Conservation (phyloP, 306 rosid genomes). For the Fagus crenata region DNA sequence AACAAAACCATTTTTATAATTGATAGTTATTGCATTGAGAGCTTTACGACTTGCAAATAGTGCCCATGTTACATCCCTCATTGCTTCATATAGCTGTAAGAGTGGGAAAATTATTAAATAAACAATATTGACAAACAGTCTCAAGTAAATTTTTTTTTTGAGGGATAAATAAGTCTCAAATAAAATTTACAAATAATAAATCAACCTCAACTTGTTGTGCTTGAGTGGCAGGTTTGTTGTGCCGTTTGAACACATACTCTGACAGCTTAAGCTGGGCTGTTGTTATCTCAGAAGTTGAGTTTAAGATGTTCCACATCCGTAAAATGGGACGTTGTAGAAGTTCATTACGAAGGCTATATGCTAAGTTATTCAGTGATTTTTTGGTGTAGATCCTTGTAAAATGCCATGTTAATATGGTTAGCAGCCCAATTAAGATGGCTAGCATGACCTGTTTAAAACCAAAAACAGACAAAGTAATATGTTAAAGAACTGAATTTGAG, state of each 20-base stretch:
- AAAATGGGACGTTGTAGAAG: conserved; percentile 89
- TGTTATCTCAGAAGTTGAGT: conserved; percentile 89
- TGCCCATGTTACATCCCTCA: conserved; percentile 90
- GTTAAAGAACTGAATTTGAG: conserved; percentile 17
- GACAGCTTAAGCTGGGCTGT: conserved; percentile 86
- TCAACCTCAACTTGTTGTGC: conserved; percentile 96
- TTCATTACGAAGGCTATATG: conserved; percentile 89
- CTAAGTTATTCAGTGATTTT: conserved; percentile 74
- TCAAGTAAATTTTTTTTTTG: too few species aligned
- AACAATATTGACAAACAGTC: conserved; percentile 10
- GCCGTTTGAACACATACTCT: conserved; percentile 68
- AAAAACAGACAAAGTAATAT: neutral
- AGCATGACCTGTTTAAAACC: conserved; percentile 74
- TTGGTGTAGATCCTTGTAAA: conserved; percentile 86
- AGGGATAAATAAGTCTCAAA: neutral
- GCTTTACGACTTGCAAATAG: conserved; percentile 85
- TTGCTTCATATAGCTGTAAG: conserved; percentile 86
- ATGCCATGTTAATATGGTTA: conserved; percentile 96
- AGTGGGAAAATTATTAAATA: conserved; percentile 29
- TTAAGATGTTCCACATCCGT: conserved; percentile 95
- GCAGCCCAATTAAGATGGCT: conserved; percentile 87
- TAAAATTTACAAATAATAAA: neutral
- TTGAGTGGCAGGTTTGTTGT: conserved; percentile 73
- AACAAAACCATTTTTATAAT: conserved; percentile 87
- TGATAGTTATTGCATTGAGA: conserved; percentile 88